Conservation (phyloP, 805 yeast species). For the Nakazawaea peltata region DNA sequence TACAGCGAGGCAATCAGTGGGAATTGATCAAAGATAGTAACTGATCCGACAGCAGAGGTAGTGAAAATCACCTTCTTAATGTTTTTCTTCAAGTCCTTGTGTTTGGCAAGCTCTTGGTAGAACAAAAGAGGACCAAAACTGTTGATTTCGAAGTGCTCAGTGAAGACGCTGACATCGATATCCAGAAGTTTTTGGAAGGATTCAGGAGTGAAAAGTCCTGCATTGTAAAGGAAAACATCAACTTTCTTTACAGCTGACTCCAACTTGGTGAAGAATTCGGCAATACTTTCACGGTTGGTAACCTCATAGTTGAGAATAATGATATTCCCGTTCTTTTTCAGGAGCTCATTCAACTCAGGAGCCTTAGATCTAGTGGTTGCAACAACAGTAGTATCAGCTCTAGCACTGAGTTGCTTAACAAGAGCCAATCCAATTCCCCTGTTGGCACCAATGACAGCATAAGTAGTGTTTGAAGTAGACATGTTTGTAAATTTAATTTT, state of each 20-base stretch:
- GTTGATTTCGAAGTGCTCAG: not conserved
- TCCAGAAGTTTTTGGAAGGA: no score
- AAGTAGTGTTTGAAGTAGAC: slow-evolving; percentile 13
- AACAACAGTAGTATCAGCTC: slow-evolving; percentile 16
- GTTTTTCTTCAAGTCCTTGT: not conserved
- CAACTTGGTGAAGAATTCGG: no score
- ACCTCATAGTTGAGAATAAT: not conserved
- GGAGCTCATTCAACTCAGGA: not conserved
- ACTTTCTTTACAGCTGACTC: not conserved
- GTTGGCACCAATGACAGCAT: slow-evolving; percentile 33
- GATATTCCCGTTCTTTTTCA: not conserved
- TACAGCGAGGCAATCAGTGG: not conserved
- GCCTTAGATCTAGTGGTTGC: slow-evolving; percentile 11
- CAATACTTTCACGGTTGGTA: no score
- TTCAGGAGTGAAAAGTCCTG: no score
- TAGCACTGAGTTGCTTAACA: slow-evolving; percentile 18
- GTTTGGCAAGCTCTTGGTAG: not conserved
- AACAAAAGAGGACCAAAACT: not conserved
- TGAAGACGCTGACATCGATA: not conserved
- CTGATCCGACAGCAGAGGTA: not conserved
- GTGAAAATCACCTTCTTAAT: not conserved
- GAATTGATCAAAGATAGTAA: not conserved
- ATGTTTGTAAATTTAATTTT: no score
- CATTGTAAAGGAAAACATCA: not conserved
- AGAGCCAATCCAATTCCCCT: slow-evolving; percentile 33